A percentile compares a stretch with the other conserved stretches of the same genome.
Conservation (phyloP, 495 filamentous ascomycete genomes). For the Clohesyomyces aquaticus region DNA sequence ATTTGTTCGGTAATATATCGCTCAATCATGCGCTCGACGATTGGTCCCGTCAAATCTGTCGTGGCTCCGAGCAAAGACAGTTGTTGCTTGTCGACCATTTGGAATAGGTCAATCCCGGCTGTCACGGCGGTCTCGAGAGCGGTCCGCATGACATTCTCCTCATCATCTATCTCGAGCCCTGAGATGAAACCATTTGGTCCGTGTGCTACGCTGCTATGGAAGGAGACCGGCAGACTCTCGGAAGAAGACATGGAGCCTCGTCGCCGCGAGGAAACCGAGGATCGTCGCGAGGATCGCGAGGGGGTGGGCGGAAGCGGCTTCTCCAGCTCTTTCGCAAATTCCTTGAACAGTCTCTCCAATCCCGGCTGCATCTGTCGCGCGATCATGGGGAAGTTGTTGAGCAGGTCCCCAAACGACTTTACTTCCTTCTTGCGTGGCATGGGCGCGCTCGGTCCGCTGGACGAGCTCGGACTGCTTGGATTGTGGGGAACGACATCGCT, state of each 20-base stretch:
- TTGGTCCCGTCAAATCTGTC: slow-evolving; percentile 88
- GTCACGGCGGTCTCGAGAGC: slow-evolving; percentile 90
- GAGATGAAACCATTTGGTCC: slow-evolving; percentile 38
- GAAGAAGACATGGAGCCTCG: slow-evolving; percentile 39
- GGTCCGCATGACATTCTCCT: slow-evolving; percentile 83
- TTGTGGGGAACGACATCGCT: not conserved
- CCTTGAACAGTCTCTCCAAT: slow-evolving; percentile 84
- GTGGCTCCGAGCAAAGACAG: slow-evolving; percentile 88
- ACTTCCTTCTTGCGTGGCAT: slow-evolving; percentile 81
- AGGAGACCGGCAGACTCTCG: slow-evolving; percentile 37
- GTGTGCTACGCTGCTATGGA: slow-evolving; percentile 39
- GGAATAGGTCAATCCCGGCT: slow-evolving; percentile 91
- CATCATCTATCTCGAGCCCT: slow-evolving; percentile 66
- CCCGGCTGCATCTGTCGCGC: slow-evolving; percentile 95
- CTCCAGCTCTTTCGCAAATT: slow-evolving; percentile 83
- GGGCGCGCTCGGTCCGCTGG: slow-evolving; percentile 36
- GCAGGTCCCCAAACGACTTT: slow-evolving; percentile 83
- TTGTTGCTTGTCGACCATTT: slow-evolving; percentile 93
- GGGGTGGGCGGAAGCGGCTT: slow-evolving; percentile 80
- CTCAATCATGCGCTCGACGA: slow-evolving; percentile 93
- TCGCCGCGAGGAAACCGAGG: slow-evolving; percentile 47
- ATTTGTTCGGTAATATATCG: slow-evolving; percentile 93
- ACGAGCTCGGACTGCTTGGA: slow-evolving; percentile 11
- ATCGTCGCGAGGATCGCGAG: slow-evolving; percentile 52
- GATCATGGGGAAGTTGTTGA: slow-evolving; percentile 94